A percentile compares a stretch with the other conserved stretches of the same genome.
Conservation (phyloP, 192 early-diverging fungal genomes). For the Dissophora ornata region DNA sequence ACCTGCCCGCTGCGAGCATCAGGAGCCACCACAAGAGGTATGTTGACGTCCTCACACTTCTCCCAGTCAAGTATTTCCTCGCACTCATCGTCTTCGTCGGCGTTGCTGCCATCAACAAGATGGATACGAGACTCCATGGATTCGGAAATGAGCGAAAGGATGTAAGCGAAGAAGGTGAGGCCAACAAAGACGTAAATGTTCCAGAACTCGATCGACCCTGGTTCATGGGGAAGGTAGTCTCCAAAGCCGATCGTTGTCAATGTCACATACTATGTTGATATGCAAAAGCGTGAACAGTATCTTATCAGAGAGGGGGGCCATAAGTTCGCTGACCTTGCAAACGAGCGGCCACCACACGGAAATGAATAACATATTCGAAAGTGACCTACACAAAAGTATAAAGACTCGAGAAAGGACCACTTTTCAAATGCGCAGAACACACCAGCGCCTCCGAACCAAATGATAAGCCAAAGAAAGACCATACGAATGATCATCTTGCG, state of each 20-base stretch:
- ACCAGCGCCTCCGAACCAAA: slow-evolving; percentile 52
- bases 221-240: slow-evolving; percentile 39
- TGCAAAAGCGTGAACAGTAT: neutral
- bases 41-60: slow-evolving; percentile 14
- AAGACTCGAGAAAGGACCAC: slow-evolving; percentile 40
- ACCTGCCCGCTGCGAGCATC: too few relatives aligned
- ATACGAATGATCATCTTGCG: slow-evolving; percentile 40
- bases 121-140: slow-evolving; percentile 41
- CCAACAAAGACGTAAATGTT: slow-evolving; percentile 50
- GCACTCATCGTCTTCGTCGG: slow-evolving; percentile 15
- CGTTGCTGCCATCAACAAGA: slow-evolving; percentile 33
- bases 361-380: slow-evolving; percentile 3
- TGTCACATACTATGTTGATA: slow-evolving; percentile 49
- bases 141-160: slow-evolving; percentile 43
- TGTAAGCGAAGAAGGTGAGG: slow-evolving; percentile 45
- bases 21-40: too few relatives aligned
- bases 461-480: slow-evolving; percentile 29
- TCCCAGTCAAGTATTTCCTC: slow-evolving; percentile 25
- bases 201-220: slow-evolving; percentile 54
- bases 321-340: too few relatives aligned
- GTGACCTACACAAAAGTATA: slow-evolving; percentile 48
- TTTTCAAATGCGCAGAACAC: slow-evolving; percentile 46
- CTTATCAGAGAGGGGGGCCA: neutral
- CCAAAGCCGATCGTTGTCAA: slow-evolving; percentile 49
- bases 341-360: too few relatives aligned